Base-by-base conservation (phyloP, 208 protist species). In the Crithidia fasciculata region DNA sequence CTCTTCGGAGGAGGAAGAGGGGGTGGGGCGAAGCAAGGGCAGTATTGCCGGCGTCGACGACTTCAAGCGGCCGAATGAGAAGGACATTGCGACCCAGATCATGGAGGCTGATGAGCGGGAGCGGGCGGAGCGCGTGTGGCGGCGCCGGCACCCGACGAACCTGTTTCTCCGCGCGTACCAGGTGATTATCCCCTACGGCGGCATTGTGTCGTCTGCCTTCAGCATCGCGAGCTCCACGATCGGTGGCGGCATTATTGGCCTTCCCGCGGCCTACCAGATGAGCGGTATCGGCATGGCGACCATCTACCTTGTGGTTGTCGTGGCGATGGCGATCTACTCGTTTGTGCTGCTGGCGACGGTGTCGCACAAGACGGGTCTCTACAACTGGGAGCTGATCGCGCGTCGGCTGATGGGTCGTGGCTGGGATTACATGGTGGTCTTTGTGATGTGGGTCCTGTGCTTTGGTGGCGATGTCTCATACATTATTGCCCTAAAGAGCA, bases 211-310 rank as follows among this genome's bases (percentile, higher is more conserved):
- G 16, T 78, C 75, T 5, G 70, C 76, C 18, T 87, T 93, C 65
- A 93, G 88, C 69, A 64, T 93, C 2, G 85, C 82, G 10, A 88
- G 79, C 72, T 83, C 84, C 8, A 93, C 88, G 15, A 77, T 93
- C 58, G 88, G 88, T 18, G 88, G 84, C 39, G 86, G 88, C 67
- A 89, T 89, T 56, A 83, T 93, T 37, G 65, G 70, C 8, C 70
- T 93, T 4, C 88, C 88, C 5, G 74, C 60, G 2, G 83, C 85
- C 5, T 91, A 90, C 60, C 78, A 82, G 56, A 86, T 75, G 50
- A 86, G 81, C 16, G 88, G 88, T 10, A 75, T 89, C 28, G 65
- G 56, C 19, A 81, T 91, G 74, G 83, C 78, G 4, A 61, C 28
- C 13, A 70, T 83, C 39, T 83, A 73, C 74, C 60, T 83, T 13